Conservation (phyloP, 1,284 basidiomycete species). For the Boletus albobrunnescens region DNA sequence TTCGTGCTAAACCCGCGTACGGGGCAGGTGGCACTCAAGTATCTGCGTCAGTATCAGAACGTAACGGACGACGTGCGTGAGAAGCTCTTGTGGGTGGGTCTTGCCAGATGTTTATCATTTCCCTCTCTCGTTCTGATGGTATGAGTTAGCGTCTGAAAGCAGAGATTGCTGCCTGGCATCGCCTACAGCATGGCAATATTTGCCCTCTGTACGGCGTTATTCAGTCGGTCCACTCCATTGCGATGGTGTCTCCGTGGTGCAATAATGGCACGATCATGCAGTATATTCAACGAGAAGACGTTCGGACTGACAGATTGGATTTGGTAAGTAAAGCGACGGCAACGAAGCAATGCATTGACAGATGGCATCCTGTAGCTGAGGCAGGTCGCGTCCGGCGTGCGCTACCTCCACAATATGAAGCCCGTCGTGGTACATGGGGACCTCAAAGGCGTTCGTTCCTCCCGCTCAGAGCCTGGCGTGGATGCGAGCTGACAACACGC, state of each 20-base stretch:
- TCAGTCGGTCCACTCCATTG: constrained; percentile 45
- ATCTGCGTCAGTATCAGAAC: constrained; percentile 50
- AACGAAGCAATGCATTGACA: not conserved
- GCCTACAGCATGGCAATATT: constrained; percentile 49
- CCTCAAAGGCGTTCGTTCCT: constrained; percentile 45
- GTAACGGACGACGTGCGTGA: constrained; percentile 42
- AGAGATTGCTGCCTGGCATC: constrained; percentile 52
- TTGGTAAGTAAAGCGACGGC: constrained; percentile 37
- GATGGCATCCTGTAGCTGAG: constrained; percentile 34
- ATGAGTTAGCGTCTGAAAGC: constrained; percentile 44
- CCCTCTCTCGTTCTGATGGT: not conserved
- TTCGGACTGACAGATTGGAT: constrained; percentile 39
- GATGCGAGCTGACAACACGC: not conserved
- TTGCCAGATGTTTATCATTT: not conserved
- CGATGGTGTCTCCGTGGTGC: constrained; percentile 60
- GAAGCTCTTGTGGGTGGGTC: constrained; percentile 45
- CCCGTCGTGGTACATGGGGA: constrained; percentile 55
- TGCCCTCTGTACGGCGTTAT: constrained; percentile 49
- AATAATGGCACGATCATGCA: constrained; percentile 50
- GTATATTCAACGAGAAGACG: constrained; percentile 41
- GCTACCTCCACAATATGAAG: constrained; percentile 49
- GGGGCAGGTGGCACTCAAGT: constrained; percentile 52
- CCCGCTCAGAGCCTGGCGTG: not conserved
- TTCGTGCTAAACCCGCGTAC: not conserved
- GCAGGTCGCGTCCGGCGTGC: constrained; percentile 50